Conservation (phyloP, 345 rosid genomes). For the Salix koriyanagi region DNA sequence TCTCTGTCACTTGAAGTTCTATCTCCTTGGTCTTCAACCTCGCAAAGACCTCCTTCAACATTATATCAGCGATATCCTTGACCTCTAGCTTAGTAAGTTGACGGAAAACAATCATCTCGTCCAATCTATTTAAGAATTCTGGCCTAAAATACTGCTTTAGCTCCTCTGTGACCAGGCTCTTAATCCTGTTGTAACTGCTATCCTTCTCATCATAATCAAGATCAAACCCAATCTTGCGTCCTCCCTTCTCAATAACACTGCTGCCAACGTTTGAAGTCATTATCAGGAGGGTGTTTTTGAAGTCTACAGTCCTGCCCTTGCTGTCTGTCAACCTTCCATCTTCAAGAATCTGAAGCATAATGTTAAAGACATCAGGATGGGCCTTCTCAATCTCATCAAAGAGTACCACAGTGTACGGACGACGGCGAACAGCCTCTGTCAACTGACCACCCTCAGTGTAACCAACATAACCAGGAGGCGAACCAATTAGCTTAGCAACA, state of each 20-base stretch:
- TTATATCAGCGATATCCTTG: slow-evolving; percentile 85
- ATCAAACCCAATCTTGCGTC: slow-evolving; percentile 82
- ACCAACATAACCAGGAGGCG: slow-evolving; percentile 98
- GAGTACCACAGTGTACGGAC: slow-evolving; percentile 86
- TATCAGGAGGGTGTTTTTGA: slow-evolving; percentile 92
- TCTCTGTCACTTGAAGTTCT: slow-evolving; percentile 94
- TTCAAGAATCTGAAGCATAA: slow-evolving; percentile 99
- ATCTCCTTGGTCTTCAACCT: slow-evolving; percentile 72
- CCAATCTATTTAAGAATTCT: slow-evolving; percentile 89
- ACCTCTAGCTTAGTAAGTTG: slow-evolving; percentile 90
- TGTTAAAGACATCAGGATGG: slow-evolving; percentile 96
- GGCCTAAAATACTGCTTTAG: slow-evolving; percentile 91
- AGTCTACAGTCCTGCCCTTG: slow-evolving; percentile 96
- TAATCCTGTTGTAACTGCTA: slow-evolving; percentile 83
- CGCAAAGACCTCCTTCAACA: slow-evolving; percentile 82
- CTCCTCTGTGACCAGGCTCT: slow-evolving; percentile 91
- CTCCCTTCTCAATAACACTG: slow-evolving; percentile 93
- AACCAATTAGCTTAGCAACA: slow-evolving; percentile 93
- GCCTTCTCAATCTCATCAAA: slow-evolving; percentile 99
- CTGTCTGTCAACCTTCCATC: slow-evolving; percentile 97
- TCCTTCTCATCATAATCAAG: slow-evolving; percentile 90
- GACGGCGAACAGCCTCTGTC: slow-evolving; percentile 93
- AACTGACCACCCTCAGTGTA: slow-evolving; percentile 97
- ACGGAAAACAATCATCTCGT: slow-evolving; percentile 94
- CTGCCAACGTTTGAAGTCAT: slow-evolving; percentile 99